A percentile compares a stretch with the other conserved stretches of the same genome.
Evolutionary conservation across 225 moss, liverwort and hornwort species (phyloP).

Genomic region (Pleurozium schreberi): DNA sequence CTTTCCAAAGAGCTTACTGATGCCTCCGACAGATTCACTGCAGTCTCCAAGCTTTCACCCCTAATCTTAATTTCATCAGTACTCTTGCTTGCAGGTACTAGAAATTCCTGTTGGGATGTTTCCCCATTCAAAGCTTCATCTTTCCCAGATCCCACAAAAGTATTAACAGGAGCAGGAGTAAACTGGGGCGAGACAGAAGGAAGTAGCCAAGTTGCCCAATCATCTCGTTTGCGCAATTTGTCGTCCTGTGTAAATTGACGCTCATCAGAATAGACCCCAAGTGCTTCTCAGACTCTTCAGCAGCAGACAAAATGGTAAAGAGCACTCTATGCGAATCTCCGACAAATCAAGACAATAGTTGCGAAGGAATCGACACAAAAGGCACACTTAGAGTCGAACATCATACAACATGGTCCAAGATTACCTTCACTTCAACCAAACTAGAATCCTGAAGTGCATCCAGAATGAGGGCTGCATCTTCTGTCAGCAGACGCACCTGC

Average conservation of each 20-base stretch:
- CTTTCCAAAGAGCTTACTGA: slow-evolving; percentile 11
- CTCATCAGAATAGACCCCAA: not conserved
- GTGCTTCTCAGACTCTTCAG: not conserved
- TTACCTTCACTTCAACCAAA: slow-evolving; percentile 94
- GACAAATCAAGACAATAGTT: not conserved
- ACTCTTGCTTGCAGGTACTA: slow-evolving; percentile 8
- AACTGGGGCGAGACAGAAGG: slow-evolving; percentile 38
- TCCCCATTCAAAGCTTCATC: slow-evolving; percentile 19
- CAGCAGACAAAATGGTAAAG: not conserved
- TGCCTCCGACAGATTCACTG: slow-evolving; percentile 1
- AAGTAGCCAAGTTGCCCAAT: slow-evolving; percentile 89
- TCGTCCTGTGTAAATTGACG: slow-evolving; percentile 50
- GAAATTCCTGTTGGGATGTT: not conserved
- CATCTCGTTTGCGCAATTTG: slow-evolving; percentile 81
- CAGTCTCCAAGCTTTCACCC: slow-evolving; percentile 13
- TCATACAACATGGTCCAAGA: not conserved
- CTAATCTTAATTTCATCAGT: slow-evolving; percentile 11
- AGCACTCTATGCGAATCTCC: not conserved
- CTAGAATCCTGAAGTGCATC: slow-evolving; percentile 75
- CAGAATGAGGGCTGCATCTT: slow-evolving; percentile 60
- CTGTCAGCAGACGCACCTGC: slow-evolving; percentile 90
- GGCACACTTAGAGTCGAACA: not conserved
- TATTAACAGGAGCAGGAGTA: slow-evolving; percentile 17
- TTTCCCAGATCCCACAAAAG: slow-evolving; percentile 8
- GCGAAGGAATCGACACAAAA: not conserved